phyloP scores from a whole-genome alignment of 345 rosid genomes.

The Camelina neglecta region DNA sequence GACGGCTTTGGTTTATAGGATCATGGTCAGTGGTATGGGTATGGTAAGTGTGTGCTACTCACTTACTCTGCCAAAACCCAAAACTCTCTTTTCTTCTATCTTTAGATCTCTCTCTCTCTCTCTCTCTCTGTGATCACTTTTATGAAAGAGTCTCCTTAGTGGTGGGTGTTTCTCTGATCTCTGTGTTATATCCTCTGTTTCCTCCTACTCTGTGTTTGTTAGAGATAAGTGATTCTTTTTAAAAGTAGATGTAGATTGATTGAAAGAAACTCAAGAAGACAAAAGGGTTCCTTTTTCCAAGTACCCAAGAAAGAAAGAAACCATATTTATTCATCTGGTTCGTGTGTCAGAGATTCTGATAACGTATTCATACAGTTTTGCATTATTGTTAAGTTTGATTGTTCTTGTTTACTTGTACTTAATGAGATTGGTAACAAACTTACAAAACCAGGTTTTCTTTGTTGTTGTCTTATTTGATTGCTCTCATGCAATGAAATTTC shows the following conservation, averaged over 20 bases:
- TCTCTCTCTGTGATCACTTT: slow-evolving; percentile 22
- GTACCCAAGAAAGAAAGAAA: neutral
- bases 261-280: neutral
- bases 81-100: neutral
- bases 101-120: slow-evolving; percentile 1
- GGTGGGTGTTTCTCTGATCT: slow-evolving; percentile 15
- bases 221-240: neutral
- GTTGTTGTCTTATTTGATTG: slow-evolving; percentile 1
- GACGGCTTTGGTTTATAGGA: slow-evolving; percentile 20
- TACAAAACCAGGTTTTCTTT: neutral
- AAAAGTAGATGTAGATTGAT: neutral
- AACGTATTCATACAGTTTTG: neutral
- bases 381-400: slow-evolving; percentile 12
- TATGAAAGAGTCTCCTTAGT: neutral
- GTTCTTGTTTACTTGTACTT: neutral
- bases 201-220: neutral
- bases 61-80: neutral
- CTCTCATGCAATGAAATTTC: slow-evolving; percentile 29
- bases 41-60: slow-evolving; percentile 28
- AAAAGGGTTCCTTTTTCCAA: neutral
- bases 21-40: neutral
- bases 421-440: neutral
- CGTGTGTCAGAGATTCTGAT: slow-evolving; percentile 25
- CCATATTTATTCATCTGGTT: neutral
- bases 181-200: slow-evolving; percentile 29